Base-by-base conservation (phyloP, 805 yeast species). In the Monosporozyma yasuniensis region DNA sequence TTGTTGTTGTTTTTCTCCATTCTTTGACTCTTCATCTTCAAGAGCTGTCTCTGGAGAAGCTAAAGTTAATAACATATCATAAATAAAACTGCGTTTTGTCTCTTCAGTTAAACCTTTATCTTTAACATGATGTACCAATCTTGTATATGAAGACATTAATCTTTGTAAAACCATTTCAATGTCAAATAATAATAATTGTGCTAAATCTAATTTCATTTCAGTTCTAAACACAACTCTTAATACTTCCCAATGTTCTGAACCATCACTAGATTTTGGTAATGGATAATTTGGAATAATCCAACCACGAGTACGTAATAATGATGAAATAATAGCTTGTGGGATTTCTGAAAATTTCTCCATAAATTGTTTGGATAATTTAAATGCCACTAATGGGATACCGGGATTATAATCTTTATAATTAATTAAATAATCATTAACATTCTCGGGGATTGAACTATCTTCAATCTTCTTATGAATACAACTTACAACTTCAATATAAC, bases 211-310 rank as follows among this genome's bases (percentile, higher is more conserved):
- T 42, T 84, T 75, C 64, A 89, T 70, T 49, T 83, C 80, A 56
- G 76, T 77, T 60, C 95, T 78, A 48, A 87, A 88, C 12, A 89
- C 96, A 23, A 90, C 87, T 61, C 97, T 78, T 54, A 89, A 73
- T 51, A 88, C 84, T 68, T 90, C 96, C 44, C 66, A 65, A 50
- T 76, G 72, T 49, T 73, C 75, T 43, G 82, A 80, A 32, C 64
- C 60, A 50, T 63, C 67, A 4, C 60, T 55, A 2, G 67, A 59
- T 18, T 75, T 72, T 27, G 96, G 95, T 57, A 89, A 74, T 53
- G 84, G 87, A 68, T 89, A 89, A 72, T 89, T 88, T 56, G 96
- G 96, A 55, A 89, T 75, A 64, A 90, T 90, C 79, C 85, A 89
- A 12, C 95, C 95, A 59, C 81, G 80, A 64, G 76, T 79, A 65